Base-by-base conservation (phyloP, 345 rosid species). In the Odontarrhena argentea region DNA sequence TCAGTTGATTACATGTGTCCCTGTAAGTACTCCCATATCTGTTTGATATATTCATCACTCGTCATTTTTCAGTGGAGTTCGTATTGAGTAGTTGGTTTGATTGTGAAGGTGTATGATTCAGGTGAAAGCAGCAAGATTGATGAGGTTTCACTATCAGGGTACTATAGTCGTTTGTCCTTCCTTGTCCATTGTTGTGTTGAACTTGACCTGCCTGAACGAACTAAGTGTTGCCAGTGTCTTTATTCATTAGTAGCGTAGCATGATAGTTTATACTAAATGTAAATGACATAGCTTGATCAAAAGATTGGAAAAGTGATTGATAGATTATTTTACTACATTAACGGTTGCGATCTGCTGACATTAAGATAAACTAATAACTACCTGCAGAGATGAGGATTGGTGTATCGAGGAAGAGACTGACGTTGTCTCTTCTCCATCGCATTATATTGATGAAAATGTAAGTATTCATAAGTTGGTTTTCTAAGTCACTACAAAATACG, bases 401-500 rank as follows among this genome's bases (percentile, higher is more conserved):
- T 80, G 70, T 65, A 26, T 79, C 55, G 97, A 87, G 51, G 97
- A 82, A 73, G 87, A 77, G 69, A 81, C 81, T 80, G 88, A 85
- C 55, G 61, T 81, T 11, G 76, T 83, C 47, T 83, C 99, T 45
- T 87, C 88, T 74, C 99, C 92, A 10, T 91, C 97, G 52, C 90
- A 88, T 79, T 91, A 94, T 55, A 94, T 94, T 76, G 91, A 94
- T 65, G 99, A 91, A 86, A 80, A 94, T 91, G 99, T 94, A 91
- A 82, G 73, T 73, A 71, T 68, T 59, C 59, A 76, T 28, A 35
- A 71, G 25, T 40, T 36, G 55, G 67, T 40, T 65, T 56, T 65
- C 60, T 64, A 44, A 46, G 61, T 78, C 65, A 65, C 58, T 52
- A 28, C 60, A 48, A 48, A 35, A 48, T 36, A 65, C 63, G 41